Evolutionary conservation across 805 yeast species (phyloP).

Genomic region (Cyberlindnera nakhonratchasimensis): DNA sequence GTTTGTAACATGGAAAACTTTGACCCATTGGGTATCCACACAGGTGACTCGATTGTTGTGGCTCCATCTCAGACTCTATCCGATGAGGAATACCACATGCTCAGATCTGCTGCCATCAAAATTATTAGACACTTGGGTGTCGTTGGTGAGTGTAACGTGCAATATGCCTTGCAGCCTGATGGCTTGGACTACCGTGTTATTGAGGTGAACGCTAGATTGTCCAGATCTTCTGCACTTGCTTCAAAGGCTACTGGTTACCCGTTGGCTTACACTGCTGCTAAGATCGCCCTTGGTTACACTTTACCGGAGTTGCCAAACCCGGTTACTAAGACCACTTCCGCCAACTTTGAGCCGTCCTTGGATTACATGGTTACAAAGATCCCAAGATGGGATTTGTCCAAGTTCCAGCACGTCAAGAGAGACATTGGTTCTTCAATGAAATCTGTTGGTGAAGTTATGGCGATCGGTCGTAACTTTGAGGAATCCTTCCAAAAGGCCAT

Average conservation of each 20-base stretch:
- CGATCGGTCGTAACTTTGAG: conserved; percentile 96
- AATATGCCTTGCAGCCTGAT: conserved; percentile 93
- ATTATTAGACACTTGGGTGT: conserved; percentile 97
- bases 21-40: conserved; percentile 96
- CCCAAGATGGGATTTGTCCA: conserved; percentile 97
- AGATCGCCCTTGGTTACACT: conserved; percentile 91
- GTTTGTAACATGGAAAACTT: conserved; percentile 99
- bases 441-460: conserved; percentile 99
- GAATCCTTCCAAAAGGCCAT: conserved; percentile 97
- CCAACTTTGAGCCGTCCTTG: conserved; percentile 94
- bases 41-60: conserved; percentile 98
- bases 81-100: conserved; percentile 97
- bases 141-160: conserved; percentile 98
- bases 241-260: conserved; percentile 99
- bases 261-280: conserved; percentile 97
- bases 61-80: conserved; percentile 98
- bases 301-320: conserved; percentile 95
- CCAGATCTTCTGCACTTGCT: conserved; percentile 96
- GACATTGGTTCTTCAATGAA: conserved; percentile 96
- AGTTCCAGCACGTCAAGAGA: conserved; percentile 93
- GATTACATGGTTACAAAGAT: conserved; percentile 96
- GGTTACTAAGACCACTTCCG: conserved; percentile 92
- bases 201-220: conserved; percentile 95
- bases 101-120: conserved; percentile 95
- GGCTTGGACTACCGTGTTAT: conserved; percentile 94